Base-by-base conservation (phyloP, 306 rosid genomes). In the Begonia masoniana region DNA sequence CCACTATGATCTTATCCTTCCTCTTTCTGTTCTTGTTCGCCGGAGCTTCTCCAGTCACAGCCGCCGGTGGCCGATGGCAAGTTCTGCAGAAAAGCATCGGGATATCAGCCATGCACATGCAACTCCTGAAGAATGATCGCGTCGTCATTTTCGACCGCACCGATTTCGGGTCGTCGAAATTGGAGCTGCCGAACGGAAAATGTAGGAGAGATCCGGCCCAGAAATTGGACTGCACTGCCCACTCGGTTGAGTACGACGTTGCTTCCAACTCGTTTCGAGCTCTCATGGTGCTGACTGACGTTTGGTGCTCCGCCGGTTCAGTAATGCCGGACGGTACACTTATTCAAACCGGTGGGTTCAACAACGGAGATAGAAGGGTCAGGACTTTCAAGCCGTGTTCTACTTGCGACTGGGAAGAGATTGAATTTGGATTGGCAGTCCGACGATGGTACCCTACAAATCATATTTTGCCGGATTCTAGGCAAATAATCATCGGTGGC, bases 301-400 rank as follows among this genome's bases (percentile, higher is more conserved):
- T 94, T 16, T 81, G 96, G 97, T 83, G 92, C 71, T 91, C 97
- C 58, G 78, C 96, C 0, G 96, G 88, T 13, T 59, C 88, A 59
- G 81, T 83, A 56, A 51, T 81, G 13, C 71, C 83, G 68, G 79
- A 86, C 17, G 96, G 96, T 7, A 83, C 94, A 19, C 83, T 86
- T 3, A 1, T 73, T 8, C 94, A 81, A 52, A 51, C 73, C 0
- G 96, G 96, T 47, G 99, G 99, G 12, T 65, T 47, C 64, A 61
- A 59, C 13, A 47, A 5, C 1, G 94, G 99, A 2, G 52, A 78
- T 8, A 69, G 61, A 54, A 56, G 74, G 42, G 46, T 81, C 13
- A 68, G 94, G 63, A 16, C 54, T 49, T 83, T 61, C 7, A 49
- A 60, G 47, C 82, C 94, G 1, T 86, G 92, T 60, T 47, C 12